phyloP scores from a whole-genome alignment of 129 eudicot species.

The Logfia minima region DNA sequence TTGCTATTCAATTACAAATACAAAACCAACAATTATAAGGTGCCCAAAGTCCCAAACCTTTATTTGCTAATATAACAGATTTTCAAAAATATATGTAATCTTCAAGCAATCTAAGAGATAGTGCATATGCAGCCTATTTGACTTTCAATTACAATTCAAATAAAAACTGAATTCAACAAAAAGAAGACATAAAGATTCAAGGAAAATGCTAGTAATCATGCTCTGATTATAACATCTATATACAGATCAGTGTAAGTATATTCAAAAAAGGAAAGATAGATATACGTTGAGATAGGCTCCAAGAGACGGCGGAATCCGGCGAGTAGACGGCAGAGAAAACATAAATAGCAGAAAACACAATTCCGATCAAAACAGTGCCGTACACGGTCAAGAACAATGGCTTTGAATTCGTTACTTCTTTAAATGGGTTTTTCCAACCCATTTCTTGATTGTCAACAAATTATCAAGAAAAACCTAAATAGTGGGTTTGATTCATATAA shows the following conservation, averaged over 20 bases:
- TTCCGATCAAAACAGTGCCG: conserved; percentile 69
- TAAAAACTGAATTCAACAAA: conserved; percentile 8
- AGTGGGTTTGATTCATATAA: conserved; percentile 16
- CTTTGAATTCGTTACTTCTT: conserved; percentile 67
- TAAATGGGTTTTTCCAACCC: conserved; percentile 68
- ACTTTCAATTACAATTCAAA: conserved; percentile 1
- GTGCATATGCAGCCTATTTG: background rate
- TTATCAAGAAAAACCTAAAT: conserved; percentile 14
- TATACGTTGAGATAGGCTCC: conserved; percentile 42
- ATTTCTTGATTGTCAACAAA: conserved; percentile 22
- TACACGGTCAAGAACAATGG: conserved; percentile 88
- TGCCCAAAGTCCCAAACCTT: background rate
- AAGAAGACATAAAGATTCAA: background rate
- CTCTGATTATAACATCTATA: background rate
- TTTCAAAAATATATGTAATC: background rate
- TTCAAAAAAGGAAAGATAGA: background rate
- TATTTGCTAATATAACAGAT: background rate
- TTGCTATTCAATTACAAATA: background rate
- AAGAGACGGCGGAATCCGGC: conserved; percentile 42
- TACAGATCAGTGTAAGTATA: background rate
- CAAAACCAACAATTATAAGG: background rate
- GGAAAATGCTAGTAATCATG: background rate
- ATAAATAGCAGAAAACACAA: conserved; percentile 66
- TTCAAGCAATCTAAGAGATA: background rate
- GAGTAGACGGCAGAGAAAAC: conserved; percentile 87